A percentile compares a stretch with the other conserved stretches of the same genome.
Evolutionary conservation across 164 flowering plant species (phyloP).

Genomic region (Berberis thunbergii): DNA sequence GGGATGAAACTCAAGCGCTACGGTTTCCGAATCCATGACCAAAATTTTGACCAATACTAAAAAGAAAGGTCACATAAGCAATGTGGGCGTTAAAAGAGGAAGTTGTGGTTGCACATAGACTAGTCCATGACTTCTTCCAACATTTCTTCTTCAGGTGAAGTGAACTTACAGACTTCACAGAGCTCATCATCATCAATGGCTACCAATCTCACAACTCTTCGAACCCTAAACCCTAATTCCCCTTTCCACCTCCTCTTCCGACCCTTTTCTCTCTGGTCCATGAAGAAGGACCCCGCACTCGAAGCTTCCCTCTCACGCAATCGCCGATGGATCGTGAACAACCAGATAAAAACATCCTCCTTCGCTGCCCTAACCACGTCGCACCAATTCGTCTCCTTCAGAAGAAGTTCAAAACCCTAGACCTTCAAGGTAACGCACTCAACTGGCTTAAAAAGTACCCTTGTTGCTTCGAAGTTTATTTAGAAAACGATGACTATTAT

Average conservation of each 20-base stretch:
- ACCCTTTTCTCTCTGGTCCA: slow-evolving; percentile 60
- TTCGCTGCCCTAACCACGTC: slow-evolving; percentile 54
- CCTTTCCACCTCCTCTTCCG: neutral
- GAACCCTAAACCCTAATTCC: slow-evolving; percentile 1
- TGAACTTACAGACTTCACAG: neutral
- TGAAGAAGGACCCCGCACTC: slow-evolving; percentile 79
- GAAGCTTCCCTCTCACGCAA: slow-evolving; percentile 77
- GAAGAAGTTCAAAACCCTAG: slow-evolving; percentile 84
- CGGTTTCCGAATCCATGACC: too few relatives aligned
- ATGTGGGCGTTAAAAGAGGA: too few relatives aligned
- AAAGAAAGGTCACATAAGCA: too few relatives aligned
- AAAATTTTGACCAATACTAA: too few relatives aligned
- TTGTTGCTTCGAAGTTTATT: slow-evolving; percentile 69
- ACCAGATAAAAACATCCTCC: slow-evolving; percentile 83
- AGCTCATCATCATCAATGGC: neutral
- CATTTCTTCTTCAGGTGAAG: too few relatives aligned
- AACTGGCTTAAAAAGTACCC: slow-evolving; percentile 90
- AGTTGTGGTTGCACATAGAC: neutral
- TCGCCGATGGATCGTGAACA: slow-evolving; percentile 88
- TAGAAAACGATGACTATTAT: slow-evolving; percentile 34
- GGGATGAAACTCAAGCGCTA: too few relatives aligned
- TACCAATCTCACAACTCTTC: neutral
- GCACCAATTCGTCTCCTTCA: slow-evolving; percentile 51
- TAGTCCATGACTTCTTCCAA: neutral
- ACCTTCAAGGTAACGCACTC: slow-evolving; percentile 83